Evolutionary conservation across 768 basidiomycete genomes (phyloP).

Genomic region (Termitomyces sp.): DNA sequence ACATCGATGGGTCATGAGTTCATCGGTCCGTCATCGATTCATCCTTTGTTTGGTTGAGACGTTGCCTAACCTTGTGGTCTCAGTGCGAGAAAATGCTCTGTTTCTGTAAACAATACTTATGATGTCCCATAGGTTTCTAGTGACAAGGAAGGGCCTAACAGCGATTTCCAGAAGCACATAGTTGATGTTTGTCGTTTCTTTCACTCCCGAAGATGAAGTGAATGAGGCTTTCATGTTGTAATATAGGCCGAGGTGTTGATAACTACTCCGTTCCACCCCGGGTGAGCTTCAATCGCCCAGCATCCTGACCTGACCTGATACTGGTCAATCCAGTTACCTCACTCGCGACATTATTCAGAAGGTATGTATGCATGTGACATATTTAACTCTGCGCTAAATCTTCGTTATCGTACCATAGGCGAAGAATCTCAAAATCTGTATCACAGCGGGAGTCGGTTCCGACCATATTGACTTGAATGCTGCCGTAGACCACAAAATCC

Average conservation of each 20-base stretch:
- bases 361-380: slow-evolving; percentile 36
- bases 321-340: slow-evolving; percentile 45
- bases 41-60: not conserved
- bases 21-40: slow-evolving; percentile 58
- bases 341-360: slow-evolving; percentile 69
- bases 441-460: slow-evolving; percentile 89
- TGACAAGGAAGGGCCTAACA: slow-evolving; percentile 79
- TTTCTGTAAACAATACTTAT: not conserved
- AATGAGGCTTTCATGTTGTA: slow-evolving; percentile 22
- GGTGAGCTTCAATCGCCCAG: slow-evolving; percentile 22
- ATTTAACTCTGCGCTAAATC: not conserved
- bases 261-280: slow-evolving; percentile 85
- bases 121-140: slow-evolving; percentile 52
- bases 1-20: slow-evolving; percentile 69
- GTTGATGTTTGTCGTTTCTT: slow-evolving; percentile 51
- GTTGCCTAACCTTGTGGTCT: not conserved
- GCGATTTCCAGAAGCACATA: slow-evolving; percentile 79
- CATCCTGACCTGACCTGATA: not conserved
- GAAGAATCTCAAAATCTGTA: slow-evolving; percentile 83
- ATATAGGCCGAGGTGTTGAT: slow-evolving; percentile 75
- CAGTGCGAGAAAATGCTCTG: slow-evolving; percentile 1
- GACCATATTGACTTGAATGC: slow-evolving; percentile 91
- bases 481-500: slow-evolving; percentile 72
- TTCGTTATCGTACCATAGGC: slow-evolving; percentile 31
- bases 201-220: not conserved